Conservation (phyloP, 345 rosid genomes). For the Excoecaria agallocha region DNA sequence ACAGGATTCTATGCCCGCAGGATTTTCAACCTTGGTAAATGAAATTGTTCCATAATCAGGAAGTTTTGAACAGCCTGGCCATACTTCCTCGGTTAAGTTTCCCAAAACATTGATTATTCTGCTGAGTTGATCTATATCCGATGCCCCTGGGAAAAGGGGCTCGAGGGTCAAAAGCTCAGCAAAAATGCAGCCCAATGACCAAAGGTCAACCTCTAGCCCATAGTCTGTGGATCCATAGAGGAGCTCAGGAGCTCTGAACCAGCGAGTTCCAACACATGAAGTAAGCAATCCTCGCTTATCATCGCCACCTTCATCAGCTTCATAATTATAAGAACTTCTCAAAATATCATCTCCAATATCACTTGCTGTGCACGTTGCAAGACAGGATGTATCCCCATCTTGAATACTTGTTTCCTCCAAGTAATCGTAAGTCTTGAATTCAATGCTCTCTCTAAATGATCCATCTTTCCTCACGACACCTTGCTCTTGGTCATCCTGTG, state of each 20-base stretch:
- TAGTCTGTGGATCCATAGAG: slow-evolving; percentile 84
- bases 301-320: slow-evolving; percentile 53
- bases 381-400: slow-evolving; percentile 74
- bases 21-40: slow-evolving; percentile 68
- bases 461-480: slow-evolving; percentile 44
- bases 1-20: slow-evolving; percentile 60
- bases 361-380: slow-evolving; percentile 83
- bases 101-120: slow-evolving; percentile 68
- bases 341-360: slow-evolving; percentile 71
- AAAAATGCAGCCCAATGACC: slow-evolving; percentile 91
- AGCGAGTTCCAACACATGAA: slow-evolving; percentile 92
- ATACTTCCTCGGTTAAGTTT: slow-evolving; percentile 69
- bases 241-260: slow-evolving; percentile 94
- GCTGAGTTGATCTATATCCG: slow-evolving; percentile 87
- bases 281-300: slow-evolving; percentile 58
- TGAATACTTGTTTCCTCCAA: slow-evolving; percentile 52
- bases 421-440: slow-evolving; percentile 49
- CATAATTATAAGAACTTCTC: slow-evolving; percentile 50
- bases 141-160: slow-evolving; percentile 81
- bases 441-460: slow-evolving; percentile 47
- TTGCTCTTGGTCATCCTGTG: slow-evolving; percentile 28
- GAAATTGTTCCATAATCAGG: slow-evolving; percentile 78
- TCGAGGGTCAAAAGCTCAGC: slow-evolving; percentile 72
- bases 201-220: slow-evolving; percentile 76
- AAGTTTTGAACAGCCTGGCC: slow-evolving; percentile 71